A percentile compares a stretch with the other conserved stretches of the same genome.
Evolutionary conservation across 179 eudicot species (phyloP).

Genomic region (Monotropa hypopitys): DNA sequence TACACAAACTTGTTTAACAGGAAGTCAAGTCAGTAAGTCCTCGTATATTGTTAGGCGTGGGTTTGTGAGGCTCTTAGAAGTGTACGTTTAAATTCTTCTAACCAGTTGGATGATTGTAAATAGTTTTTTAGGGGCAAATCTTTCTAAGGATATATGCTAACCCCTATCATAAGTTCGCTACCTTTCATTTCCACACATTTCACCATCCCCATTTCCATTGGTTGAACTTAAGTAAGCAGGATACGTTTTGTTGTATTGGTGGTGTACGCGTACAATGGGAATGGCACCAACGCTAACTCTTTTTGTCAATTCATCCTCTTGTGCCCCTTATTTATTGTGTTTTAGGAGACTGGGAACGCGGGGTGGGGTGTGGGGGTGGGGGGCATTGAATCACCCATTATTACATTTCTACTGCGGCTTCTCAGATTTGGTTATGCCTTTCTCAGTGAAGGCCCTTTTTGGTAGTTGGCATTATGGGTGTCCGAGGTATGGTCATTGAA

Average conservation of each 20-base stretch:
- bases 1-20: background rate
- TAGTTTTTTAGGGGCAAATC: background rate
- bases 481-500: no score
- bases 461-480: no score
- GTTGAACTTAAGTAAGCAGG: background rate
- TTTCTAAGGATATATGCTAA: background rate
- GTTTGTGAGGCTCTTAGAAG: background rate
- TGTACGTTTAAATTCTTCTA: background rate
- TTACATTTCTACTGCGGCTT: no score
- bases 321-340: no score
- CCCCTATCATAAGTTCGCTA: background rate
- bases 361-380: no score
- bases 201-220: background rate
- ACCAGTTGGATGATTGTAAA: background rate
- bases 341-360: no score
- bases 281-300: no score
- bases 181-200: background rate
- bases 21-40: background rate
- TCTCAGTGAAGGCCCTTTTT: no score
- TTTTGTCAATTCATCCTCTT: no score
- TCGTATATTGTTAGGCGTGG: background rate
- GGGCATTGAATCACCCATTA: no score
- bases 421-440: no score
- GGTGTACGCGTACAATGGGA: no score
- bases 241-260: background rate